These are phyloP conservation scores for Cladorrhinum sp. DNA, from an alignment of 2,329 filamentous ascomycete species.

Conservation along the genomic window DNA sequence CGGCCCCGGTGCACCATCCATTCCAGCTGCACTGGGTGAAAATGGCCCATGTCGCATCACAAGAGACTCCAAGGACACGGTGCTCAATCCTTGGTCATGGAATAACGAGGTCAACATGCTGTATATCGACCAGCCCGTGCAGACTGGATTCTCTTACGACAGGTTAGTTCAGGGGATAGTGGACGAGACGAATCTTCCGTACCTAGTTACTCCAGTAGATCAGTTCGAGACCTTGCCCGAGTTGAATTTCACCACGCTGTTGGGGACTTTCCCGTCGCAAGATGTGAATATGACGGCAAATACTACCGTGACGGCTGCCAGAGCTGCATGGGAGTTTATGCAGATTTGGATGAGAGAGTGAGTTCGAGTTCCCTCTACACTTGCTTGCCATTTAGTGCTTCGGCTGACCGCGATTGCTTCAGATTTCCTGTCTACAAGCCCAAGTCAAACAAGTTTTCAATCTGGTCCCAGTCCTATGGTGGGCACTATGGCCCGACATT, in stretches of 20 bases:
- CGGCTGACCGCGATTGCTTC: no score
- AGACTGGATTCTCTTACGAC: background rate
- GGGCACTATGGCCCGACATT: conserved; percentile 59
- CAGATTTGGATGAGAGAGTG: conserved; percentile 25
- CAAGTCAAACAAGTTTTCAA: conserved; percentile 50
- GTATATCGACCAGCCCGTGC: background rate
- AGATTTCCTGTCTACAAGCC: conserved; percentile 57
- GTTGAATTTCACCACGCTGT: conserved; percentile 18
- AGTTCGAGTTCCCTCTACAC: conserved; percentile 47
- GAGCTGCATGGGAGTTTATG: conserved; percentile 24
- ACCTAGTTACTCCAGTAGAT: conserved; percentile 11
- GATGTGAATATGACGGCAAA: conserved; percentile 13
- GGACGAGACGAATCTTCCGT: conserved; percentile 18
- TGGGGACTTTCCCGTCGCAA: conserved; percentile 19
- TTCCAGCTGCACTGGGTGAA: conserved; percentile 12
- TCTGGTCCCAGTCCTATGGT: conserved; percentile 55
- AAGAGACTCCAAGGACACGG: conserved; percentile 42
- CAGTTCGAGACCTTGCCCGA: conserved; percentile 3
- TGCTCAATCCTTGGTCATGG: background rate
- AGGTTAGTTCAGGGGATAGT: conserved; percentile 19
- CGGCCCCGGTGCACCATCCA: conserved; percentile 21
- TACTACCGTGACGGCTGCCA: conserved; percentile 19
- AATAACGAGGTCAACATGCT: conserved; percentile 26
- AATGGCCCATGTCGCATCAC: conserved; percentile 36
- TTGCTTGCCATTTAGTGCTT: no score